Percentiles rank a stretch among this genome's conserved stretches.
Conservation (phyloP, 2,329 filamentous ascomycete genomes). For the Bipolaris bicolor region DNA sequence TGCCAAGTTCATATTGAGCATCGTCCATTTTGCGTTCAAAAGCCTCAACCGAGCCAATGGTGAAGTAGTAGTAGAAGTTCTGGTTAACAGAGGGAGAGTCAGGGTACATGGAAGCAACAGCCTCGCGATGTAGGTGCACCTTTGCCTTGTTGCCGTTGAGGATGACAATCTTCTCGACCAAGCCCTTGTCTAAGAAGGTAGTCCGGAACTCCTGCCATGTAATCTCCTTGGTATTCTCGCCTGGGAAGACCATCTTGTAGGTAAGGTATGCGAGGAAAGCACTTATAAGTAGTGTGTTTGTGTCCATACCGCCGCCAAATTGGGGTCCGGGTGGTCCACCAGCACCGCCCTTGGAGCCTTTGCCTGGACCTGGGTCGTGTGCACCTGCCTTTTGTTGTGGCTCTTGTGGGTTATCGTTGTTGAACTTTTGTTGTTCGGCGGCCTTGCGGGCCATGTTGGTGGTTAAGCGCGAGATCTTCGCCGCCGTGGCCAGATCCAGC, state of each 20-base stretch:
- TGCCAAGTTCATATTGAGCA: slow-evolving; percentile 84
- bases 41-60: slow-evolving; percentile 89
- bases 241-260: slow-evolving; percentile 66
- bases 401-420: slow-evolving; percentile 35
- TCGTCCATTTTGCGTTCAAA: slow-evolving; percentile 90
- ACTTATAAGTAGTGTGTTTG: slow-evolving; percentile 62
- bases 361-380: slow-evolving; percentile 53
- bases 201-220: slow-evolving; percentile 97
- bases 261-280: slow-evolving; percentile 67
- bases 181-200: slow-evolving; percentile 92
- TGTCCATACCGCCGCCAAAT: slow-evolving; percentile 54
- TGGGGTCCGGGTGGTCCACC: slow-evolving; percentile 25
- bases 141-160: slow-evolving; percentile 78
- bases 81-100: slow-evolving; percentile 72
- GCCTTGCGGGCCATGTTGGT: slow-evolving; percentile 62
- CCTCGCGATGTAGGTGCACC: slow-evolving; percentile 79
- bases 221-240: slow-evolving; percentile 76
- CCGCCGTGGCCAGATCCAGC: slow-evolving; percentile 61
- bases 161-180: slow-evolving; percentile 89
- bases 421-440: slow-evolving; percentile 47
- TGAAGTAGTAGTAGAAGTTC: slow-evolving; percentile 88
- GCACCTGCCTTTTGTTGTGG: slow-evolving; percentile 53
- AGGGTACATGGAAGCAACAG: slow-evolving; percentile 73
- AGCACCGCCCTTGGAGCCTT: slow-evolving; percentile 34
- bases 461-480: slow-evolving; percentile 65